phyloP scores from a whole-genome alignment of 768 basidiomycete species.

The Boletus tylopilopsis region DNA sequence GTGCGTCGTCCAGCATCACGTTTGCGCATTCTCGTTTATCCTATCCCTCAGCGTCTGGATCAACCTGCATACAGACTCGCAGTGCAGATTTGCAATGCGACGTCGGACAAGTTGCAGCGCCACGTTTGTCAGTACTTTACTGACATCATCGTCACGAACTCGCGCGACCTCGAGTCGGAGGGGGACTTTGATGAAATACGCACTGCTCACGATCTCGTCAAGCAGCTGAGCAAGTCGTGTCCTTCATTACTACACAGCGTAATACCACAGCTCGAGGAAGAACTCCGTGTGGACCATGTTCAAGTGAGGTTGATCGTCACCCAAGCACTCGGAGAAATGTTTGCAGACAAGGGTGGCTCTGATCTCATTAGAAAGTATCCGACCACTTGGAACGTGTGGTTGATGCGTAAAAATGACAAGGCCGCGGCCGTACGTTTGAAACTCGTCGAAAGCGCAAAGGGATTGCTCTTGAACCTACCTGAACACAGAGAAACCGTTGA shows the following conservation, averaged over 20 bases:
- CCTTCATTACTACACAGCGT: constrained; percentile 84
- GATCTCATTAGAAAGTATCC: constrained; percentile 82
- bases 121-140: constrained; percentile 91
- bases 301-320: constrained; percentile 78
- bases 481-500: constrained; percentile 71
- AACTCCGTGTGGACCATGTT: constrained; percentile 73
- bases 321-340: constrained; percentile 87
- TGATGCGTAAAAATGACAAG: constrained; percentile 76
- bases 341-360: constrained; percentile 64
- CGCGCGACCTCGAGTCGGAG: constrained; percentile 49
- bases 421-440: constrained; percentile 64
- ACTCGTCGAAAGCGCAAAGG: constrained; percentile 68
- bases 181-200: constrained; percentile 66
- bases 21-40: not conserved
- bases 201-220: constrained; percentile 81
- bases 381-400: constrained; percentile 82
- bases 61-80: constrained; percentile 80
- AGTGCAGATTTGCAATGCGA: constrained; percentile 78
- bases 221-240: constrained; percentile 73
- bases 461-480: constrained; percentile 58
- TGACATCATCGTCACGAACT: constrained; percentile 70
- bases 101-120: constrained; percentile 83
- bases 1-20: constrained; percentile 38
- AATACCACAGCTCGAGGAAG: constrained; percentile 89
- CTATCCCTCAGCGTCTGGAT: constrained; percentile 49